Conservation (phyloP, 1,284 basidiomycete genomes). For the Malassezia slooffiae region DNA sequence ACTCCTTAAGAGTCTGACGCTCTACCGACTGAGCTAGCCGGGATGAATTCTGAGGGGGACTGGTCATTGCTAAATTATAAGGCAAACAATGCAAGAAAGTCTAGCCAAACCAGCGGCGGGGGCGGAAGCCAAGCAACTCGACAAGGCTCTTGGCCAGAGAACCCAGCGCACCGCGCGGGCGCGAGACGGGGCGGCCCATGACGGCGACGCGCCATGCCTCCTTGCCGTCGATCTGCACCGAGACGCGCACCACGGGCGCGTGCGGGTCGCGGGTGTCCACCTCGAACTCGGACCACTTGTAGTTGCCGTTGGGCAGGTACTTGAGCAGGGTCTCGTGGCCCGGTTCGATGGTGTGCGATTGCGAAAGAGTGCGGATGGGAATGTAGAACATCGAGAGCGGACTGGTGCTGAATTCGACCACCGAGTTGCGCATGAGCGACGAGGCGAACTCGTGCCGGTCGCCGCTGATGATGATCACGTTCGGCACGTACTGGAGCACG, state of each 20-base stretch:
- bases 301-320: conserved; percentile 49
- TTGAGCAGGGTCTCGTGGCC: conserved; percentile 59
- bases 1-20: conserved; percentile 45
- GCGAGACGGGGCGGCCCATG: conserved; percentile 34
- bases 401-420: conserved; percentile 56
- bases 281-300: conserved; percentile 57
- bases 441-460: conserved; percentile 72
- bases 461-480: conserved; percentile 54
- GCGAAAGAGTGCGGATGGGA: conserved; percentile 40
- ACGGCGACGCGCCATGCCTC: conserved; percentile 53
- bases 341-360: conserved; percentile 48
- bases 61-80: too few species aligned
- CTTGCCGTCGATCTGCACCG: conserved; percentile 57
- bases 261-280: conserved; percentile 58
- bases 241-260: conserved; percentile 51
- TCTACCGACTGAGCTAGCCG: conserved; percentile 48
- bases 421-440: conserved; percentile 44
- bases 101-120: conserved; percentile 21
- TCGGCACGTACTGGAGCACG: conserved; percentile 55
- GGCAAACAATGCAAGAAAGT: too few species aligned
- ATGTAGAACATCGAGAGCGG: conserved; percentile 54
- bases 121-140: conserved; percentile 40
- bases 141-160: conserved; percentile 35
- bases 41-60: conserved; percentile 18
- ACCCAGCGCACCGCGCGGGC: conserved; percentile 35